These are phyloP conservation scores for Prunus mongolica DNA, from an alignment of 306 rosid species.

Conservation along the genomic window DNA sequence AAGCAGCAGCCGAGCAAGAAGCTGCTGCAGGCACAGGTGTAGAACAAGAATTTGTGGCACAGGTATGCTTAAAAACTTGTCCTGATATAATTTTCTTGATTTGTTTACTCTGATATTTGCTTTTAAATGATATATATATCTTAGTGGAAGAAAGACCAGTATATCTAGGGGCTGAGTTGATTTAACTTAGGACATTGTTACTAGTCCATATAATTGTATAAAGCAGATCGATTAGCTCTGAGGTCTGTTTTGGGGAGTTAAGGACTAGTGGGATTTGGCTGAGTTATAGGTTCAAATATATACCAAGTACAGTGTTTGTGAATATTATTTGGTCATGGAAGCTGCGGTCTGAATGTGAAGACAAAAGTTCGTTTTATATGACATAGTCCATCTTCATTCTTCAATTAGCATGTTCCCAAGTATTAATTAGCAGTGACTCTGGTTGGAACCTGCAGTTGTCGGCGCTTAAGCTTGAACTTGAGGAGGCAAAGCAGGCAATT, in stretches of 20 bases:
- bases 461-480: constrained; percentile 73
- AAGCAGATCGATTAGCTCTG: too few relatives aligned
- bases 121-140: not conserved
- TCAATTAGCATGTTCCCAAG: not conserved
- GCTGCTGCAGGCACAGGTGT: constrained; percentile 96
- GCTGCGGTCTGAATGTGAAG: not conserved
- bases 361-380: not conserved
- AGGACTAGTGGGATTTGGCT: not conserved
- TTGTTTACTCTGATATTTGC: not conserved
- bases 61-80: constrained; percentile 47
- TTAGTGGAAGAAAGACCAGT: not conserved
- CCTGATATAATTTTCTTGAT: not conserved
- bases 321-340: not conserved
- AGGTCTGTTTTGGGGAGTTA: not conserved
- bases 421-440: not conserved
- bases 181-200: not conserved
- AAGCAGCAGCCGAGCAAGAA: constrained; percentile 97
- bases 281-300: not conserved
- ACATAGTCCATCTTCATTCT: not conserved
- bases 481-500: constrained; percentile 76
- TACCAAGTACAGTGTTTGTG: not conserved
- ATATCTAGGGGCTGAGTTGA: not conserved
- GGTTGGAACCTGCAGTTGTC: constrained; percentile 61
- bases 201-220: not conserved
- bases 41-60: constrained; percentile 80